Evolutionary conservation across 768 basidiomycete genomes (phyloP), one percentile per base, ranked within the genome.

Genomic region (Auriscalpium microsporum): DNA sequence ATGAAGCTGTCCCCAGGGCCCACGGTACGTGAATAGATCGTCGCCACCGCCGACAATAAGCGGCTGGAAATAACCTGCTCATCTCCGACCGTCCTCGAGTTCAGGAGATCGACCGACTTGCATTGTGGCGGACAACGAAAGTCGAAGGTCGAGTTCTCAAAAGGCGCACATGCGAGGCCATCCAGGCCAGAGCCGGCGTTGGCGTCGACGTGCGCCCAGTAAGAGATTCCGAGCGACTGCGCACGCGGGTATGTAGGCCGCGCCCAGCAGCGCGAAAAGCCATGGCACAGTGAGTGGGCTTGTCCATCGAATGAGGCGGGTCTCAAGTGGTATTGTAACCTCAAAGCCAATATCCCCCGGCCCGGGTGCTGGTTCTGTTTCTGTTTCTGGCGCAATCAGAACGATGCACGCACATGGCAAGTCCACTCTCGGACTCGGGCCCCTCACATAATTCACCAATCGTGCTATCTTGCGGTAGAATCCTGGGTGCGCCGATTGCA

Each of bases 41-140:
- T 91, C 90, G 2, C 90, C 89, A 16, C 92, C 92, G n/a, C 92
- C 91, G 2, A 94, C 86, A 48, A 94, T 75, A 21, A 93, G 73
- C 8, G 90, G 89, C 19, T 80, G 77, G 60, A 88, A 47, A 79
- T 80, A 37, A 84, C 74, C 58, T 84, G 74, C 54, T 80, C 69
- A 49, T 80, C 68, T 21, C 92, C 91, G 23, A 94, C 77, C 0
- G 87, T 80, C 50, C 88, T 75, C 14, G 84, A 81, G 64, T 92
- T 91, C 61, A 83, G 79, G 44, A 91, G 72, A 45, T 84, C 78
- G 45, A 85, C 80, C 21, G 69, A 69, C 48, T 74, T 71, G 62
- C 88, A 88, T 52, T 80, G 80, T 5, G 88, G 84, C 5, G 89
- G 90, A 66, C 90, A 94, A 13, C 91, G 81, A 63, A 94, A 88